Evolutionary conservation across 2,329 filamentous ascomycete species (phyloP), one percentile per base, ranked within the genome.

Genomic region (Macroventuria anomochaeta): DNA sequence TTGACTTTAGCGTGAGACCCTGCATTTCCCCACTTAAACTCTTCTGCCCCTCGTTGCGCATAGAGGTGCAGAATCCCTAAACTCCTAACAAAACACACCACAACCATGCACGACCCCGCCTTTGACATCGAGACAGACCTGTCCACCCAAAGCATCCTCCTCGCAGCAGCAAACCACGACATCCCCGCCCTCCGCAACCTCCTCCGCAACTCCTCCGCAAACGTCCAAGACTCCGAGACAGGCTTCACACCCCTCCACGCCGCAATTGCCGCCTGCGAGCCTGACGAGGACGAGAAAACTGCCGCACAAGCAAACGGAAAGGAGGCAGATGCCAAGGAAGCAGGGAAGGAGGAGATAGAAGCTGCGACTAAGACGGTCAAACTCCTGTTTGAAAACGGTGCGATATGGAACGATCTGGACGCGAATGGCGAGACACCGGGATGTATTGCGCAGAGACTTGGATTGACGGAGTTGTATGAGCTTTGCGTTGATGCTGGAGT

Each of bases 391-490:
- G 83, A 93, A 68, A 88, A 89, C 63, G 95, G 95, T 26, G 95
- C 91, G 10, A 97, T 97, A 64, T 99, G 95, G 95, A 99, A 99
- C 77, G 93, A 97, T 72, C 80, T 97, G 50, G 91, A 97, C 74
- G 77, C 81, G 62, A 88, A 90, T 64, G 84, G 91, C 65, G 93
- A 97, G 80, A 97, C 95, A 3, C 92, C 95, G 0, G 95, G 92
- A 7, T 97, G 93, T 72, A 79, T 97, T 36, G 95, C 95, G 7
- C 80, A 82, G 23, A 72, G 85, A 38, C 62, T 97, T 20, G 88
- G 89, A 0, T 79, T 90, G 65, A 81, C 76, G 47, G 82, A 85
- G 42, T 77, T 97, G 29, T 97, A 99, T 71, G 84, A 88, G 33
- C 75, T 92, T 52, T 90, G 93, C 71, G 89, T 97, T 7, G 90